Conservation (phyloP, 805 yeast genomes). For the Metschnikowia chrysomelidarum region DNA sequence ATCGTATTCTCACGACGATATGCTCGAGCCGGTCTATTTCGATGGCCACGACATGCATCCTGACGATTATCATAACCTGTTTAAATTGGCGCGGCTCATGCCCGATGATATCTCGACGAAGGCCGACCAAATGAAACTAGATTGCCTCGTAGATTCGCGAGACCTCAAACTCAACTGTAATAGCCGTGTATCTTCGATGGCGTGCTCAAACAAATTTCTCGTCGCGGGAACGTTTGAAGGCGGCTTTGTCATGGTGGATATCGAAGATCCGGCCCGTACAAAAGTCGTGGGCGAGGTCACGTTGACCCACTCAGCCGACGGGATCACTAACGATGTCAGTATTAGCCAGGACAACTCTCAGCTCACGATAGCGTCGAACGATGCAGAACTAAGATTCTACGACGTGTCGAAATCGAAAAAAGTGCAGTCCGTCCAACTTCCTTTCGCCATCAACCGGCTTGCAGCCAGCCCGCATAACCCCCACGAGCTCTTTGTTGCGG, state of each 20-base stretch:
- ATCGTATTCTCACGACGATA: constrained; percentile 31
- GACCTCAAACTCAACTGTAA: constrained; percentile 25
- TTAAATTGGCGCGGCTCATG: constrained; percentile 35
- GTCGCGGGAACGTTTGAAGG: constrained; percentile 58
- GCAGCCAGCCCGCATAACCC: constrained; percentile 39
- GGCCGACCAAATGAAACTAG: constrained; percentile 29
- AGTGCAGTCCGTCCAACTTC: constrained; percentile 22
- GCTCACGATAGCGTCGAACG: constrained; percentile 51
- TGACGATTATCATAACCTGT: constrained; percentile 30
- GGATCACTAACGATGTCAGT: constrained; percentile 51
- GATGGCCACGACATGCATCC: constrained; percentile 12
- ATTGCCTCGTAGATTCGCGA: constrained; percentile 40
- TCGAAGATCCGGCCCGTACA: constrained; percentile 23
- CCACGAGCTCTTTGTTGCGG: constrained; percentile 45
- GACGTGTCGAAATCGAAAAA: constrained; percentile 29
- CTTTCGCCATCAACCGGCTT: constrained; percentile 52
- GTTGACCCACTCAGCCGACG: constrained; percentile 44
- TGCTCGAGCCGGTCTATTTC: constrained; percentile 25
- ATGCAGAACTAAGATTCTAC: constrained; percentile 39
- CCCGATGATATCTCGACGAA: constrained; percentile 23
- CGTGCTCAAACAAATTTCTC: constrained; percentile 40
- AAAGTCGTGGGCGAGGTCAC: constrained; percentile 31
- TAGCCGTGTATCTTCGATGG: constrained; percentile 48
- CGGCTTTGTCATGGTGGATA: constrained; percentile 40
- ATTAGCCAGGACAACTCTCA: constrained; percentile 30